Base-by-base conservation (phyloP, 345 rosid species). In the Hirschfeldia incana region DNA sequence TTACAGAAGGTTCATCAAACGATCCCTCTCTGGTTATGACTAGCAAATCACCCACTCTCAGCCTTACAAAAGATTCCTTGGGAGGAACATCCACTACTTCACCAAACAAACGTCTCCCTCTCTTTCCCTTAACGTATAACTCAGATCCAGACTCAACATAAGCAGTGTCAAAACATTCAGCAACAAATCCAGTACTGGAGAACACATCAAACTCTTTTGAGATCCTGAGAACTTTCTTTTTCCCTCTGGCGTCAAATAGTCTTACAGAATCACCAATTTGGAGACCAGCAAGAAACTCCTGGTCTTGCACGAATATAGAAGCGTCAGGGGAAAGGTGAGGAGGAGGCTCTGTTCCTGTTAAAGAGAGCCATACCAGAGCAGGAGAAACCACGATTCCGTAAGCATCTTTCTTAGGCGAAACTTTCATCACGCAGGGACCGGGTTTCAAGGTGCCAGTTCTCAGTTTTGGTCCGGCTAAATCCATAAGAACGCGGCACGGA, bases 381-480 rank as follows among this genome's bases (percentile, higher is more conserved):
- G 90, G 89, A 55, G 71, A 78, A 42, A 76, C 80, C 59, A 86
- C 87, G 27, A 82, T 80, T 66, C 94, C 91, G n/a, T 79, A 76
- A 53, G 88, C 89, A 82, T 83, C 80, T 85, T 81, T 87, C 80
- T 88, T 76, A 10, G 91, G 87, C 28, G 90, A 84, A 68, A 90
- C 67, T 84, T 90, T 90, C 37, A 80, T 76, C 55, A 87, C 90
- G 51, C 89, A 79, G 1, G 91, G 94, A 67, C 92, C 92, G 49
- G 90, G 84, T 73, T 83, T 84, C 32, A 88, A 63, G 34, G 83
- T 79, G 34, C 83, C 87, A 0, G 92, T 90, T 59, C 92, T 87
- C 67, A 90, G 86, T 80, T 90, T 90, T 70, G 94, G 94, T 71
- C 94, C 91, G 0, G 91, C 94, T 83, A 90, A 82, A 83, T 90